Evolutionary conservation across 208 protist genomes (phyloP).

Genomic region (Phytomonas sp.): DNA sequence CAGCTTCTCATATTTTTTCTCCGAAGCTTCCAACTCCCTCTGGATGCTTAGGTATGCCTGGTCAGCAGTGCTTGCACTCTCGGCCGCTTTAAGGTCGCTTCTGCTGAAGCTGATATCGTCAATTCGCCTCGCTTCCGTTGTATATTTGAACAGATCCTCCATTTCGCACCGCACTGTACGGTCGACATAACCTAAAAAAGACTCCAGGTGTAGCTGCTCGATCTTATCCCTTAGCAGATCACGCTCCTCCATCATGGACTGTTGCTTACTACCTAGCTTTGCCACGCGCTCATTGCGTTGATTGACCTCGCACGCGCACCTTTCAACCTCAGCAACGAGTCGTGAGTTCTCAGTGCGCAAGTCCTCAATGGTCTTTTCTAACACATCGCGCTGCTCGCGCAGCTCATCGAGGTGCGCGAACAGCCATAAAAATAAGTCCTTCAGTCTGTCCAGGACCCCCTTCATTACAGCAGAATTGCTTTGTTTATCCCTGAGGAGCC

Average conservation of each 20-base stretch:
- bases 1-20: slow-evolving; percentile 1
- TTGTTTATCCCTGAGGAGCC: not conserved
- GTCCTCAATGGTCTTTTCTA: not conserved
- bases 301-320: not conserved
- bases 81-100: not conserved
- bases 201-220: not conserved
- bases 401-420: not conserved
- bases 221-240: not conserved
- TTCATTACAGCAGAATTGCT: not conserved
- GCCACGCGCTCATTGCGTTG: not conserved
- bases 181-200: not conserved
- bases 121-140: not conserved
- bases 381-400: not conserved
- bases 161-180: not conserved
- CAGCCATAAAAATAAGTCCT: not conserved
- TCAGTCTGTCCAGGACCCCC: not conserved
- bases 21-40: not conserved
- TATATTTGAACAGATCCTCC: not conserved
- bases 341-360: not conserved
- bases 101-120: not conserved
- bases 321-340: not conserved
- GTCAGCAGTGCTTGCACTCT: not conserved
- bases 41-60: not conserved
- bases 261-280: not conserved
- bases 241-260: not conserved